Evolutionary conservation across 2,329 filamentous ascomycete genomes (phyloP).

Genomic region (Passalora sequoiae): DNA sequence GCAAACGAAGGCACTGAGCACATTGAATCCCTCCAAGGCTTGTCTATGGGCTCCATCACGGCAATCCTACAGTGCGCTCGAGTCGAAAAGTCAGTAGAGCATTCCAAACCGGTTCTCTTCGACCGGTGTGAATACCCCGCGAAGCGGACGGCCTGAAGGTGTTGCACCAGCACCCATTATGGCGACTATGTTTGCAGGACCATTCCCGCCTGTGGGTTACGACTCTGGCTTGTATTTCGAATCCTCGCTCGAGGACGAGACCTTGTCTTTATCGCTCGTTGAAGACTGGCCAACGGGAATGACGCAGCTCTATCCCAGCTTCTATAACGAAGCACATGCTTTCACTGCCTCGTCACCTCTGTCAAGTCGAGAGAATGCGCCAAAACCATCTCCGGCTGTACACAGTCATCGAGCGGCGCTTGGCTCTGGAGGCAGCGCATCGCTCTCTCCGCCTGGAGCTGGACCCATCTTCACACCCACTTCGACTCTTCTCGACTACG

Average conservation of each 20-base stretch:
- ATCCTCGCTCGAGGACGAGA: background rate
- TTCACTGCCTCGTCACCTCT: background rate
- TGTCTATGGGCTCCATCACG: background rate
- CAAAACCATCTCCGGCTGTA: constrained; percentile 14
- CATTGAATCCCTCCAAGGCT: background rate
- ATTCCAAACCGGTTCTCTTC: no score
- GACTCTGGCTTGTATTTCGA: constrained; percentile 4
- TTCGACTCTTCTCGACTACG: constrained; percentile 18
- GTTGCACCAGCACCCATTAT: no score
- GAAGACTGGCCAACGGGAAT: background rate
- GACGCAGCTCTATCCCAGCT: constrained; percentile 2
- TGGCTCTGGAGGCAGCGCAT: constrained; percentile 12
- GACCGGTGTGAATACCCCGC: no score
- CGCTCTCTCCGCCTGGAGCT: constrained; percentile 22
- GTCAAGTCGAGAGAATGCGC: background rate
- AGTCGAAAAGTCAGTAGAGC: background rate
- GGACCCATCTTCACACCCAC: constrained; percentile 23
- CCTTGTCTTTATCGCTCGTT: constrained; percentile 3
- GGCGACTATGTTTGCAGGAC: constrained; percentile 2
- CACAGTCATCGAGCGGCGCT: constrained; percentile 8
- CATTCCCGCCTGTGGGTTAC: constrained; percentile 1
- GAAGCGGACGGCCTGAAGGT: no score
- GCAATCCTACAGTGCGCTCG: background rate
- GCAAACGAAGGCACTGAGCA: constrained; percentile 1
- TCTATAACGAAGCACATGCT: constrained; percentile 2